phyloP scores from a whole-genome alignment of 176 grass and related monocot genomes.

The Bonia amplexicaulis region DNA sequence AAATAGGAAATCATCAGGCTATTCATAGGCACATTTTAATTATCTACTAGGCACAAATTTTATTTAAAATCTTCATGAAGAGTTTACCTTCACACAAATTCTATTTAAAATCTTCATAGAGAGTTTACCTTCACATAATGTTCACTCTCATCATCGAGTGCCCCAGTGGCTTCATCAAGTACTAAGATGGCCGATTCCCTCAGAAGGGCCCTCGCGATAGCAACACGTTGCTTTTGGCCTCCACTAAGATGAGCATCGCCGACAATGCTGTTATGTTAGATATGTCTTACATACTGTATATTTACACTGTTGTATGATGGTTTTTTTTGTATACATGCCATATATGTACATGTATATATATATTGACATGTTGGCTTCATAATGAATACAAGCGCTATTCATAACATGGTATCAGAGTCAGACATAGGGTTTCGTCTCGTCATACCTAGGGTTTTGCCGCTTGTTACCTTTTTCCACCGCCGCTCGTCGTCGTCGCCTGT shows the following conservation, averaged over 20 bases:
- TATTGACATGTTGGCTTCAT: too few species aligned
- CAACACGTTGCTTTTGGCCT: constrained; percentile 93
- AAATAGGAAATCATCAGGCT: constrained; percentile 3
- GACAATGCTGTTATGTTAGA: constrained; percentile 64
- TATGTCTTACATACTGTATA: too few species aligned
- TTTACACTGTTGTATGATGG: too few species aligned
- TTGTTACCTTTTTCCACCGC: too few species aligned
- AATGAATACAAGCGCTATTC: too few species aligned
- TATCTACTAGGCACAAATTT: neutral
- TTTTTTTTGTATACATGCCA: too few species aligned
- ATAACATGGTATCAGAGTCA: too few species aligned
- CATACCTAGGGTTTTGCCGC: too few species aligned
- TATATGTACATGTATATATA: too few species aligned
- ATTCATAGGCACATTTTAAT: neutral
- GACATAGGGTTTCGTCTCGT: too few species aligned
- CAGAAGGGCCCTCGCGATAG: constrained; percentile 95
- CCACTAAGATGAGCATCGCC: constrained; percentile 89
- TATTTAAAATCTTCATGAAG: neutral
- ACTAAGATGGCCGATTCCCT: constrained; percentile 84
- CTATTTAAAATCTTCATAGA: neutral
- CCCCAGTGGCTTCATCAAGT: constrained; percentile 93
- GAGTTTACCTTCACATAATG: constrained; percentile 87
- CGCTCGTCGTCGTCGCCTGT: too few species aligned
- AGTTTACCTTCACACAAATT: constrained; percentile 76
- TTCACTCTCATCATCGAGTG: constrained; percentile 91